Evolutionary conservation across 768 basidiomycete genomes (phyloP).

Genomic region (Tylopilus cervinicoccineus): DNA sequence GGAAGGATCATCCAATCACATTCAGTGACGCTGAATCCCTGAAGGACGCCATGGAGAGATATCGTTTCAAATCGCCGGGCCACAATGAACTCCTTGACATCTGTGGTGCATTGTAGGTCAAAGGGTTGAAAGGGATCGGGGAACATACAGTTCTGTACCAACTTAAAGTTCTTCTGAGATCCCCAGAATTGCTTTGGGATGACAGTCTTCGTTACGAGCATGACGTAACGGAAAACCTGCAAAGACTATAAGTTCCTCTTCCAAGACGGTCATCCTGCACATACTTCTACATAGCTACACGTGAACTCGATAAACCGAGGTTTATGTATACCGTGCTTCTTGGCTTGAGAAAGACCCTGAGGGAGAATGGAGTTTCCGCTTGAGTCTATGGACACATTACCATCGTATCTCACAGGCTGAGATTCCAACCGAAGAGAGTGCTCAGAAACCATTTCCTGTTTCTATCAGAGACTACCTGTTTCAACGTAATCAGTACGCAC

Average conservation of each 20-base stretch:
- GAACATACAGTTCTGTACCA: slow-evolving; percentile 53
- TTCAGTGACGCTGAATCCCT: slow-evolving; percentile 67
- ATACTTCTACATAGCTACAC: slow-evolving; percentile 61
- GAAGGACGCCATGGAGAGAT: slow-evolving; percentile 71
- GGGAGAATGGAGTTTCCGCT: slow-evolving; percentile 43
- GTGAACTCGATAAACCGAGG: slow-evolving; percentile 79
- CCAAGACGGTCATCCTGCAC: not conserved
- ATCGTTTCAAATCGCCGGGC: slow-evolving; percentile 79
- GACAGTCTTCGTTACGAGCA: slow-evolving; percentile 57
- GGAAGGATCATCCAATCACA: slow-evolving; percentile 76
- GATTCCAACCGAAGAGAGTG: slow-evolving; percentile 51
- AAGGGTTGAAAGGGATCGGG: not conserved
- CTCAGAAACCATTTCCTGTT: slow-evolving; percentile 76
- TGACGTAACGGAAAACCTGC: slow-evolving; percentile 70
- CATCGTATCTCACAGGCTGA: slow-evolving; percentile 39
- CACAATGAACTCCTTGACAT: slow-evolving; percentile 67
- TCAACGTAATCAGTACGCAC: slow-evolving; percentile 32
- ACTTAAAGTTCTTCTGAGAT: slow-evolving; percentile 54
- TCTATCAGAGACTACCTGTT: slow-evolving; percentile 3
- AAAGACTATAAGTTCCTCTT: not conserved
- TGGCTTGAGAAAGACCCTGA: slow-evolving; percentile 46
- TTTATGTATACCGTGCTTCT: slow-evolving; percentile 45
- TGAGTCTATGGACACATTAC: slow-evolving; percentile 51
- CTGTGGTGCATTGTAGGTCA: slow-evolving; percentile 35
- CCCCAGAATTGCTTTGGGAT: slow-evolving; percentile 84